A percentile compares a stretch with the other conserved stretches of the same genome.
Conservation (phyloP, 768 basidiomycete species). For the Coprinopsis cinerea region DNA sequence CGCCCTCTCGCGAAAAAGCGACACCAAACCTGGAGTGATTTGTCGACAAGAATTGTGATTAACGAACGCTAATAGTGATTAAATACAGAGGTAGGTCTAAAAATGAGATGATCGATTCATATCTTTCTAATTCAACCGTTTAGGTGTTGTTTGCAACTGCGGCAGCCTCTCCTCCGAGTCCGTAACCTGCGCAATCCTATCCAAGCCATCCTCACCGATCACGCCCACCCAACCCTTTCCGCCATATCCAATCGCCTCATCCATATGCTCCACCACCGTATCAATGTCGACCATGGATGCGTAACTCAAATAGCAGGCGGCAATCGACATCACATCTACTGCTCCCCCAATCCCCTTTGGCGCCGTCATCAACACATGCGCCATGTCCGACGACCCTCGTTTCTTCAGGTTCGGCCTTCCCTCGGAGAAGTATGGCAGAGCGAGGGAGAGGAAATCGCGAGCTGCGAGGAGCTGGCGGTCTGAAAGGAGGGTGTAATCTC, state of each 20-base stretch:
- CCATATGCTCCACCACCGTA: slow-evolving; percentile 13
- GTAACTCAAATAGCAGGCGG: slow-evolving; percentile 20
- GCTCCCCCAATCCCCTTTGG: slow-evolving; percentile 14
- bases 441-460: slow-evolving; percentile 38
- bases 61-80: too few relatives aligned
- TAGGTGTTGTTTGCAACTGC: too few relatives aligned
- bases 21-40: too few relatives aligned
- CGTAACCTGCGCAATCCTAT: neutral
- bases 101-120: too few relatives aligned
- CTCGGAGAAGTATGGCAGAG: slow-evolving; percentile 28
- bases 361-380: slow-evolving; percentile 18
- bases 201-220: slow-evolving; percentile 6
- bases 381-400: slow-evolving; percentile 10
- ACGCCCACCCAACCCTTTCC: slow-evolving; percentile 5
- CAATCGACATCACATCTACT: slow-evolving; percentile 21
- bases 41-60: too few relatives aligned
- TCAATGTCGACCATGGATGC: slow-evolving; percentile 16
- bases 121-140: too few relatives aligned
- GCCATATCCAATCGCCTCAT: neutral
- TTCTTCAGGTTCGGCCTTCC: slow-evolving; percentile 12
- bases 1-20: too few relatives aligned
- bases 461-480: slow-evolving; percentile 31
- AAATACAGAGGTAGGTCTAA: too few relatives aligned
- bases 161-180: too few relatives aligned
- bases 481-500: slow-evolving; percentile 17